Evolutionary conservation across 495 filamentous ascomycete species (phyloP).

Genomic region (Penicillium roqueforti): DNA sequence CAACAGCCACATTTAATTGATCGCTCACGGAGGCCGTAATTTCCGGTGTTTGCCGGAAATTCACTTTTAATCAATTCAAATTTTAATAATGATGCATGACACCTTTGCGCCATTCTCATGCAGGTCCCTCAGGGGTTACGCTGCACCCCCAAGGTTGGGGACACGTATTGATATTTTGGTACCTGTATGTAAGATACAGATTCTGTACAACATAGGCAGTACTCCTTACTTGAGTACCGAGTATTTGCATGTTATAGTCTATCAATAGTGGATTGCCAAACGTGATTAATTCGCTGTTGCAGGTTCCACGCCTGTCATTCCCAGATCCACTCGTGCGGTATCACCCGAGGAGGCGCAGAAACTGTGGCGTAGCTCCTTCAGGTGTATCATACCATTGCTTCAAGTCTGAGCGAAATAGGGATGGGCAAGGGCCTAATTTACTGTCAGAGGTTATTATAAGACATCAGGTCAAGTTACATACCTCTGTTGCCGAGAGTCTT

Average conservation of each 20-base stretch:
- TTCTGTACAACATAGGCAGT: too few relatives aligned
- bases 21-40: conserved; percentile 3
- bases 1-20: conserved; percentile 9
- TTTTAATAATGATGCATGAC: background rate
- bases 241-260: too few relatives aligned
- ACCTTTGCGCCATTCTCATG: background rate
- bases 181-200: background rate
- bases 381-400: background rate
- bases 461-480: conserved; percentile 24
- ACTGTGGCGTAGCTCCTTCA: conserved; percentile 1
- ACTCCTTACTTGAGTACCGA: background rate
- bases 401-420: conserved; percentile 33
- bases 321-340: conserved; percentile 4
- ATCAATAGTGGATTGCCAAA: too few relatives aligned
- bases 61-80: conserved; percentile 1
- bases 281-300: too few relatives aligned
- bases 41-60: conserved; percentile 7
- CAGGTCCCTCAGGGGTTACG: background rate
- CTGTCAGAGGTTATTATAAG: conserved; percentile 15
- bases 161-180: background rate
- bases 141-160: background rate
- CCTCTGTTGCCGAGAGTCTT: conserved; percentile 48
- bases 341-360: background rate
- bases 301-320: conserved; percentile 2
- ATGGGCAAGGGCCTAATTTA: conserved; percentile 34